A percentile compares a stretch with the other conserved stretches of the same genome.
These are phyloP conservation scores for Phaeosphaeria sp. DNA, from an alignment of 2,329 filamentous ascomycete species.

Conservation along the genomic window DNA sequence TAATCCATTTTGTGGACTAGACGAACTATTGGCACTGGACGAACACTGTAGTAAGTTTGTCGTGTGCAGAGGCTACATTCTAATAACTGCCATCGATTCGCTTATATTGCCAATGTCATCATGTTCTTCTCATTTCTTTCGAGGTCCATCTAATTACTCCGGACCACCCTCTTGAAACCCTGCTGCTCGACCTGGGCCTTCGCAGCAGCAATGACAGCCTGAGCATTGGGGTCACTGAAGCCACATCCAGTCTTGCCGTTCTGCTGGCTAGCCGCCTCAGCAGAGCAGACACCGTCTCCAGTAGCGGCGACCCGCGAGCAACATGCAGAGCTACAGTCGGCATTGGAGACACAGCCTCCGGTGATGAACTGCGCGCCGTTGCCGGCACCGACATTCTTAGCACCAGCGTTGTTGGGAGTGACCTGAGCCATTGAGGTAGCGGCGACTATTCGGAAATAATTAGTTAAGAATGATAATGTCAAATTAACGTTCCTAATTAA, in stretches of 20 bases:
- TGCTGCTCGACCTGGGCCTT: constrained; percentile 36
- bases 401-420: constrained; percentile 35
- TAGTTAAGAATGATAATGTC: not conserved
- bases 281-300: constrained; percentile 35
- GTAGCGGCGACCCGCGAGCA: constrained; percentile 29
- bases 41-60: too few relatives aligned
- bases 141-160: constrained; percentile 5
- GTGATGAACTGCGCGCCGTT: constrained; percentile 41
- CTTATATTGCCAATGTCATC: not conserved
- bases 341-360: constrained; percentile 35
- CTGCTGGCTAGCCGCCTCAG: constrained; percentile 35
- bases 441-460: constrained; percentile 13
- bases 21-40: too few relatives aligned
- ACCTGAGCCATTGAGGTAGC: constrained; percentile 24
- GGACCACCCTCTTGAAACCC: constrained; percentile 36
- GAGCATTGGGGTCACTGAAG: constrained; percentile 36
- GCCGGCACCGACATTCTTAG: constrained; percentile 34
- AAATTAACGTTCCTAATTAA: too few relatives aligned
- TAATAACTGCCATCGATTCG: not conserved
- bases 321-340: constrained; percentile 37
- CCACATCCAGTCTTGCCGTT: constrained; percentile 41
- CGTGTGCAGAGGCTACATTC: not conserved
- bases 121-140: not conserved
- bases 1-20: too few relatives aligned
- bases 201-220: constrained; percentile 36